Evolutionary conservation across 1,284 basidiomycete genomes (phyloP).

Genomic region (Pulchroboletus neoregius): DNA sequence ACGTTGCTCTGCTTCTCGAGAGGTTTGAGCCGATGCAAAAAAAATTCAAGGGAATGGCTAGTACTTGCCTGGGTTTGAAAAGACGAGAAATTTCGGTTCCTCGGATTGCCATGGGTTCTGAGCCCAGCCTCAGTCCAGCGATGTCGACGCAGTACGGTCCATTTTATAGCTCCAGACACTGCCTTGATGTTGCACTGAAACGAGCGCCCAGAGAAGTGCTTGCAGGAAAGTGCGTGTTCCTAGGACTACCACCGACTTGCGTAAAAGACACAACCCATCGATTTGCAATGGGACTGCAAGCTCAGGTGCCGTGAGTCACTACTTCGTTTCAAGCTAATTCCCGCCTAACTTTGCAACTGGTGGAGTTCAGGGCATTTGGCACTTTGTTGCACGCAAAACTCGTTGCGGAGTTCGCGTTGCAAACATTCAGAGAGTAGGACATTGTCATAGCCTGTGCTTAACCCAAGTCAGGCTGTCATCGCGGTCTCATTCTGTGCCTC

Average conservation of each 20-base stretch:
- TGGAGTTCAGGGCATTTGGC: not conserved
- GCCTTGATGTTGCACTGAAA: not conserved
- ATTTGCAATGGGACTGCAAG: too few relatives aligned
- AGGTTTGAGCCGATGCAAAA: too few relatives aligned
- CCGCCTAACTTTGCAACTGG: too few relatives aligned
- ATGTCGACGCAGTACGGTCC: not conserved
- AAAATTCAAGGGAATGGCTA: too few relatives aligned
- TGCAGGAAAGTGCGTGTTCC: constrained; percentile 5
- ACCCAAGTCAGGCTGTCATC: too few relatives aligned
- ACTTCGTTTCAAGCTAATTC: too few relatives aligned
- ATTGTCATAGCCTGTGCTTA: too few relatives aligned
- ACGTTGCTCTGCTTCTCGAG: not conserved
- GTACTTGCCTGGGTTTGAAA: not conserved
- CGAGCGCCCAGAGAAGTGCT: not conserved
- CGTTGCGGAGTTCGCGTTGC: not conserved
- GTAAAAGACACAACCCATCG: constrained; percentile 10
- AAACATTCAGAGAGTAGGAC: too few relatives aligned
- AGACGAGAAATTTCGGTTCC: too few relatives aligned
- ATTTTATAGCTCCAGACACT: not conserved
- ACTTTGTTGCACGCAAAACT: not conserved
- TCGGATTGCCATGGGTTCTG: not conserved
- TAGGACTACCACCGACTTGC: not conserved
- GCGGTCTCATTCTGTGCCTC: too few relatives aligned
- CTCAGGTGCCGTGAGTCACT: not conserved
- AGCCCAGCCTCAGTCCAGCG: not conserved